These are phyloP conservation scores for Corynascus novoguineensis DNA, from an alignment of 495 filamentous ascomycete species.

Conservation along the genomic window DNA sequence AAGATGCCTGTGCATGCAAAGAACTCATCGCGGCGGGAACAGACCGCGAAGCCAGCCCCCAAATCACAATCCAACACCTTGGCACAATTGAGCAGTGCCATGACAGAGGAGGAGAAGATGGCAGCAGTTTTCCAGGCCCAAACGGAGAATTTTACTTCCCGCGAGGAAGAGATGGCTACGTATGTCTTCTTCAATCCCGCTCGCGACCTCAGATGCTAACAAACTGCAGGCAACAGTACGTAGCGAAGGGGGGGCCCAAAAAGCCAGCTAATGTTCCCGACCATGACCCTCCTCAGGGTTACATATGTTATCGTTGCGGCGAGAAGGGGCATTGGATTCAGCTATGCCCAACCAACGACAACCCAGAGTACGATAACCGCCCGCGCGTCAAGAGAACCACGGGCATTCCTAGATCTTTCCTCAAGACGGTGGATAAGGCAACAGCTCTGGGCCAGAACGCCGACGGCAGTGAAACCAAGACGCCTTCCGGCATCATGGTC, in stretches of 20 bases:
- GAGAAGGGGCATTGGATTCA: constrained; percentile 99
- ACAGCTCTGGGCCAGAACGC: constrained; percentile 65
- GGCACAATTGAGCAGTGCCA: constrained; percentile 59
- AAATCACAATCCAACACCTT: constrained; percentile 53
- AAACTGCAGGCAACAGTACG: constrained; percentile 44
- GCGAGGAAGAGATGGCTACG: constrained; percentile 90
- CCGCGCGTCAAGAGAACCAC: constrained; percentile 91
- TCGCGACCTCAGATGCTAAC: constrained; percentile 31
- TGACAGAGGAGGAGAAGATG: constrained; percentile 87
- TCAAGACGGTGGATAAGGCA: constrained; percentile 90
- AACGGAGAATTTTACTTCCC: constrained; percentile 78
- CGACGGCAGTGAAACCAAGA: constrained; percentile 67
- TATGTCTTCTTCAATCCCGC: constrained; percentile 46
- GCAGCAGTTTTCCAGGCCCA: constrained; percentile 81
- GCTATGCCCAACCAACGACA: constrained; percentile 92
- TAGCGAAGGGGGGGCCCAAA: constrained; percentile 48
- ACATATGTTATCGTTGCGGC: constrained; percentile 95
- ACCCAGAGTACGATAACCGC: constrained; percentile 87
- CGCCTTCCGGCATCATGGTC: constrained; percentile 85
- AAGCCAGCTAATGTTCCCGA: constrained; percentile 74
- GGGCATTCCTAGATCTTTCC: constrained; percentile 87
- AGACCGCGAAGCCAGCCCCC: constrained; percentile 45
- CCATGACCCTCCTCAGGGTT: constrained; percentile 84
- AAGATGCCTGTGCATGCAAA: constrained; percentile 92
- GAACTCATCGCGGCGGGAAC: constrained; percentile 66